These are phyloP conservation scores for Phytopythium chamaehyphon DNA, from an alignment of 352 stramenopile species.

Conservation along the genomic window DNA sequence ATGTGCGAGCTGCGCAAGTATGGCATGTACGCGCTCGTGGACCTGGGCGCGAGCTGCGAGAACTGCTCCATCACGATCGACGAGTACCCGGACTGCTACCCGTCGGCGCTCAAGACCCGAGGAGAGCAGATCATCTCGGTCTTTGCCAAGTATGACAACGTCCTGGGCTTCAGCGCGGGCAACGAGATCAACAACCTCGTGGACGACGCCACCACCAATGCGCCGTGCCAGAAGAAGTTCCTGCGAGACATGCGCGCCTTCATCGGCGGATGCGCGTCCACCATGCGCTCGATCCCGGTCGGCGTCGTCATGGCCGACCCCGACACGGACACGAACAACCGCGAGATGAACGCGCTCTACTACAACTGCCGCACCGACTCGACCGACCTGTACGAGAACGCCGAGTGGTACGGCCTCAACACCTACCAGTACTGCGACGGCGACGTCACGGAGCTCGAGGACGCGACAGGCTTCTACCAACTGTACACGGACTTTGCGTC, in stretches of 20 bases:
- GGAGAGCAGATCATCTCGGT: slow-evolving; percentile 71
- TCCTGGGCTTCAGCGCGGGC: slow-evolving; percentile 65
- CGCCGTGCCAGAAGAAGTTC: slow-evolving; percentile 89
- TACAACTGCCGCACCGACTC: slow-evolving; percentile 82
- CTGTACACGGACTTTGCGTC: slow-evolving; percentile 54
- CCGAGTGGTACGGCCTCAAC: slow-evolving; percentile 87
- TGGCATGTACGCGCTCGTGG: slow-evolving; percentile 78
- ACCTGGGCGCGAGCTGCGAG: slow-evolving; percentile 47
- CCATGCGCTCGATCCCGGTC: slow-evolving; percentile 68
- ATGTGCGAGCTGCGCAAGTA: slow-evolving; percentile 76
- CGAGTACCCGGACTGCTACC: slow-evolving; percentile 50
- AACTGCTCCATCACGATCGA: slow-evolving; percentile 56
- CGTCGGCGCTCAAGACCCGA: slow-evolving; percentile 49
- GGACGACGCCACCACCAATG: slow-evolving; percentile 35
- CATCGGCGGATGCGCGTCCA: slow-evolving; percentile 48
- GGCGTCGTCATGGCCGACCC: slow-evolving; percentile 69
- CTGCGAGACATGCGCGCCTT: slow-evolving; percentile 80
- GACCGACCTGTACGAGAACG: slow-evolving; percentile 63
- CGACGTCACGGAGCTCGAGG: slow-evolving; percentile 19
- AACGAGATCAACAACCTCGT: slow-evolving; percentile 84
- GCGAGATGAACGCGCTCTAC: slow-evolving; percentile 72
- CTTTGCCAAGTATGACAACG: slow-evolving; percentile 87
- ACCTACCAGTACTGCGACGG: slow-evolving; percentile 77
- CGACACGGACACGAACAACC: slow-evolving; percentile 49
- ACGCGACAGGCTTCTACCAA: slow-evolving; percentile 53